Percentiles rank a stretch among this genome's conserved stretches.
These are phyloP conservation scores for Phialophora verrucosa DNA, from an alignment of 2,329 filamentous ascomycete species.

Conservation along the genomic window DNA sequence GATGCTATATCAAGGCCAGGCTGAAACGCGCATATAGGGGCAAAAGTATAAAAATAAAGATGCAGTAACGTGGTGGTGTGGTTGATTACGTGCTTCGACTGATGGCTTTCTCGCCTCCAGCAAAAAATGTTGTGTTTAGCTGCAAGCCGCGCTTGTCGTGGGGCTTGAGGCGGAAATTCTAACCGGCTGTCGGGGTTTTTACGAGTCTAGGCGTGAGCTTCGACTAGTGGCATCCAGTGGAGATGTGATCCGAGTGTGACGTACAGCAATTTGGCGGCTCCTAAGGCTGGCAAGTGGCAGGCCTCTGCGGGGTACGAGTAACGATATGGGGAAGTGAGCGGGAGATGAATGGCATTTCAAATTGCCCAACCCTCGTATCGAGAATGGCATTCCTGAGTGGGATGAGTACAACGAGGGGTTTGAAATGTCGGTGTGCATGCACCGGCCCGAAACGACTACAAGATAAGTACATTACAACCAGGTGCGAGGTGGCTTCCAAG, in stretches of 20 bases:
- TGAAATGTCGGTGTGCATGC: no score
- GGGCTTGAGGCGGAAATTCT: not conserved
- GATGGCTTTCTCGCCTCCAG: not conserved
- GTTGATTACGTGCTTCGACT: not conserved
- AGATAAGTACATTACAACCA: no score
- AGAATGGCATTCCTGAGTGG: not conserved
- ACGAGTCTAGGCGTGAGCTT: not conserved
- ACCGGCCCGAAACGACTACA: no score
- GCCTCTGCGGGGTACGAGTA: not conserved
- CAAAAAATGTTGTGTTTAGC: not conserved
- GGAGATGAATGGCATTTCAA: not conserved
- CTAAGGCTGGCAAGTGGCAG: not conserved
- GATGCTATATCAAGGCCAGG: conserved; percentile 1
- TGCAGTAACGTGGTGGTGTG: not conserved
- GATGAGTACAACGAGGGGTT: no score
- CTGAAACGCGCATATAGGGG: not conserved
- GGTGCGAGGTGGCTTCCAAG: no score
- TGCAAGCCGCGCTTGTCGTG: not conserved
- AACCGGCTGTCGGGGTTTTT: not conserved
- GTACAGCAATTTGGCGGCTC: not conserved
- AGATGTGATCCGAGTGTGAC: not conserved
- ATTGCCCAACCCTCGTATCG: not conserved
- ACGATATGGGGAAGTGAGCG: not conserved
- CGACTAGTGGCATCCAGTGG: not conserved
- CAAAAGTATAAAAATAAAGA: not conserved